Base-by-base conservation (phyloP, 805 yeast species). In the Saccharomycopsis selenospora region DNA sequence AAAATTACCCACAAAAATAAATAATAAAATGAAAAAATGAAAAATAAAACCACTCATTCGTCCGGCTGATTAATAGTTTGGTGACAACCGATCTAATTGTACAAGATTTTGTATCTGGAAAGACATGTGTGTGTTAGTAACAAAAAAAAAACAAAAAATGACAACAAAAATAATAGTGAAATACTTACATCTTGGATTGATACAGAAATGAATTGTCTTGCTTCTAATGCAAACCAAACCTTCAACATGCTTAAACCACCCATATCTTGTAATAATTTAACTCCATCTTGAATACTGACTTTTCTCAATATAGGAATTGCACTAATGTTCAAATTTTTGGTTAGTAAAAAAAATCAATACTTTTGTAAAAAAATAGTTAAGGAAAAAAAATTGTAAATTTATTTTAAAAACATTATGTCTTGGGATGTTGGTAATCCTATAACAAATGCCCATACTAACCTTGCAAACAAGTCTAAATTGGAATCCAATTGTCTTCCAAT, bases 401-500 rank as follows among this genome's bases (percentile, higher is more conserved):
- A 28, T 29, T 41, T 13, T 13, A 36, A 36, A 28, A 41, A 49
- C 20, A 6, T 8, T 3, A 44, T 30, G 33, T 46, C 48, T 28
- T 49, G 46, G 24, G 50, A 40, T 11, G 41, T n/a, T 26, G 66
- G 65, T 23, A 63, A 57, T 20, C 71, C 71, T 50, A 67, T 57
- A 38, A 67, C 22, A 11, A 66, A 49, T 38, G 60, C 57, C 60
- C 61, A 68, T 82, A 85, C 93, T 75, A 79, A 85, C 93, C 95
- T 85, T 75, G 95, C 95, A 75, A 93, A 91, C 45, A 93, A 74
- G 66, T 93, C 99, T 59, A 93, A 71, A 40, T 88, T 80, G 1
- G 98, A 97, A 64, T 93, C 95, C 48, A 93, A 71, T 64, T 85
- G 95, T 61, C 98, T 74, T 18, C 99, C 98, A 47, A 93, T 85